Conservation (phyloP, 345 rosid genomes). For the Brassica cretica region DNA sequence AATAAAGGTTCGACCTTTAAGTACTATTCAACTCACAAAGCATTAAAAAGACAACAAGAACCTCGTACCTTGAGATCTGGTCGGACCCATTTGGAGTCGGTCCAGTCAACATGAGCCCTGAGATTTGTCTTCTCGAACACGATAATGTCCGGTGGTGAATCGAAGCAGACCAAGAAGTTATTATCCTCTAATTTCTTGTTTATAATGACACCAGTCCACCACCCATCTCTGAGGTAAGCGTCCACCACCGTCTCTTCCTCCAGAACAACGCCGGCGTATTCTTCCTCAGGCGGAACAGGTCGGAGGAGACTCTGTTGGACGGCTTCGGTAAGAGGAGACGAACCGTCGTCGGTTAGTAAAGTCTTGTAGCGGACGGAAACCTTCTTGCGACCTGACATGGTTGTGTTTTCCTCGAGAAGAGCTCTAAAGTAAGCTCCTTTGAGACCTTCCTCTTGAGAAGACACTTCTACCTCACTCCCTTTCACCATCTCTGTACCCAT, state of each 20-base stretch:
- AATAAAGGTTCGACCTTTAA: neutral
- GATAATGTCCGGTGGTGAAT: conserved; percentile 50
- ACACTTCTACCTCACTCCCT: neutral
- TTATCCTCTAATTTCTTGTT: conserved; percentile 37
- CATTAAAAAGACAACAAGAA: neutral
- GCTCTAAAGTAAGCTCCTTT: neutral
- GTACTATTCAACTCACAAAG: neutral
- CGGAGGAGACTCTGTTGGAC: conserved; percentile 46
- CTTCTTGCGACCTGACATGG: neutral
- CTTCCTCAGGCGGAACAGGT: conserved; percentile 47
- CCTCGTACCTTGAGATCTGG: conserved; percentile 38
- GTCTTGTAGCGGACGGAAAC: conserved; percentile 22
- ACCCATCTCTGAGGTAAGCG: conserved; percentile 44
- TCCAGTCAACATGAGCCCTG: conserved; percentile 55
- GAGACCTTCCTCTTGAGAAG: neutral
- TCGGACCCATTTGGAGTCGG: conserved; percentile 50
- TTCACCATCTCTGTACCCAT: neutral
- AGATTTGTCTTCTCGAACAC: conserved; percentile 47
- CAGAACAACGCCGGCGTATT: conserved; percentile 4
- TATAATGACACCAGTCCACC: conserved; percentile 57
- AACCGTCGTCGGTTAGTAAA: conserved; percentile 43
- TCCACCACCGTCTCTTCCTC: conserved; percentile 47
- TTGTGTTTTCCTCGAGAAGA: neutral
- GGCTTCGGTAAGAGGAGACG: conserved; percentile 24
- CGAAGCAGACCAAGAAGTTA: conserved; percentile 50